Percentiles rank a stretch among this genome's conserved stretches.
These are phyloP conservation scores for Candida pseudoglaebosa DNA, from an alignment of 805 yeast genomes.

Conservation along the genomic window DNA sequence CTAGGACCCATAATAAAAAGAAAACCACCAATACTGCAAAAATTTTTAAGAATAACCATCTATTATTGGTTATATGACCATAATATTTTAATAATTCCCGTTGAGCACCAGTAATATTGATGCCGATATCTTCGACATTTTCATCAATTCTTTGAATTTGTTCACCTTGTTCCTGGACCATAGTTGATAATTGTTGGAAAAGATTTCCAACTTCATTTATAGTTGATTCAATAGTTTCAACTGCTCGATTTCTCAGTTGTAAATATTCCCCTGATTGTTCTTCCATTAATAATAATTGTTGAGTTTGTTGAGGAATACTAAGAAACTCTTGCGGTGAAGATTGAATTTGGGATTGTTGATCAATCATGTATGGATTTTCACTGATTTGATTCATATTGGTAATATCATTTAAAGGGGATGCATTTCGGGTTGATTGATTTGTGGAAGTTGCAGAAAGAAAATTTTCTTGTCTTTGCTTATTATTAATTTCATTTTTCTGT, in stretches of 20 bases:
- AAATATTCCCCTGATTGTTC: slow-evolving; percentile 75
- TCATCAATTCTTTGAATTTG: slow-evolving; percentile 92
- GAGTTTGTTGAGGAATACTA: slow-evolving; percentile 77
- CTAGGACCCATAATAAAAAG: slow-evolving; percentile 74
- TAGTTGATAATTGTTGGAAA: slow-evolving; percentile 91
- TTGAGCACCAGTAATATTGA: slow-evolving; percentile 92
- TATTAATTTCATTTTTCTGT: slow-evolving; percentile 76
- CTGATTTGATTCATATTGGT: slow-evolving; percentile 17
- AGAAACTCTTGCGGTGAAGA: slow-evolving; percentile 41
- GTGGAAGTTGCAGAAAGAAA: slow-evolving; percentile 54
- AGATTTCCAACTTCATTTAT: slow-evolving; percentile 94
- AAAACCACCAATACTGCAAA: slow-evolving; percentile 82
- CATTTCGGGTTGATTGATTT: slow-evolving; percentile 21
- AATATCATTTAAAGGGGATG: slow-evolving; percentile 22
- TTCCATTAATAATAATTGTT: slow-evolving; percentile 69
- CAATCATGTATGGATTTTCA: slow-evolving; percentile 36
- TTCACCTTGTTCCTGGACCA: slow-evolving; percentile 98
- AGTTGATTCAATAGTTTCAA: slow-evolving; percentile 94
- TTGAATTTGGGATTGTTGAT: slow-evolving; percentile 1
- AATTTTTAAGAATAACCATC: slow-evolving; percentile 87
- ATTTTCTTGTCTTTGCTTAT: slow-evolving; percentile 79
- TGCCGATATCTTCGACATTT: slow-evolving; percentile 87
- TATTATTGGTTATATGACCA: slow-evolving; percentile 78
- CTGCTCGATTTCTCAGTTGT: slow-evolving; percentile 83
- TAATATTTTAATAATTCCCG: slow-evolving; percentile 88